Evolutionary conservation across 371 early-diverging fungal genomes (phyloP).

Genomic region (Mucor irregularis): DNA sequence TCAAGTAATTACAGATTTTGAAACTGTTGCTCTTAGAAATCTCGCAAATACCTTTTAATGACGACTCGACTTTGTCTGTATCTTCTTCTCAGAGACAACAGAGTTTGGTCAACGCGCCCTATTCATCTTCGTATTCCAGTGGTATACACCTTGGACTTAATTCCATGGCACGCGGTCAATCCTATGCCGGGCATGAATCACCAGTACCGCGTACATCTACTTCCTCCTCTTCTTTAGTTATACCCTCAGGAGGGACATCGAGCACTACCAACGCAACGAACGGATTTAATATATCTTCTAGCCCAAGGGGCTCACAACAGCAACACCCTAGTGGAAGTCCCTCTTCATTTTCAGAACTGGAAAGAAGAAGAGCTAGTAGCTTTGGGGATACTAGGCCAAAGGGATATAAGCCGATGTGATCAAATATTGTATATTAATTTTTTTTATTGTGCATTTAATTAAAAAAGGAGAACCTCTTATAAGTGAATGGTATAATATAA

Average conservation of each 20-base stretch:
- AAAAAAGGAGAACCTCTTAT: background rate
- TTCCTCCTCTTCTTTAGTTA: constrained; percentile 38
- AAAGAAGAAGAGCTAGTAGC: constrained; percentile 33
- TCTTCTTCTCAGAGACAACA: constrained; percentile 34
- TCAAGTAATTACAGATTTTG: background rate
- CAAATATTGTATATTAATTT: no score
- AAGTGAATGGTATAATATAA: no score
- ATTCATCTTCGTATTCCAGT: constrained; percentile 35
- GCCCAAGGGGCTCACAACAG: constrained; percentile 23
- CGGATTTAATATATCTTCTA: constrained; percentile 11
- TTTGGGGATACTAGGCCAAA: constrained; percentile 28
- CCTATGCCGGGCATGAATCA: constrained; percentile 37
- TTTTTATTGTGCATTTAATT: no score
- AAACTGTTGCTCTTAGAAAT: constrained; percentile 22
- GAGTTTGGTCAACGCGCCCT: constrained; percentile 28
- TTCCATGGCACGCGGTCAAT: constrained; percentile 36
- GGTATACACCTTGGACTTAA: constrained; percentile 21
- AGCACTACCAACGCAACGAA: background rate
- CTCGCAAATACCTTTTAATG: constrained; percentile 35
- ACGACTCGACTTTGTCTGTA: constrained; percentile 37
- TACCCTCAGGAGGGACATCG: constrained; percentile 17
- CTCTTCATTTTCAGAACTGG: constrained; percentile 27
- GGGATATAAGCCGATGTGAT: constrained; percentile 4
- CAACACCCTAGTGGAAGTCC: constrained; percentile 26
- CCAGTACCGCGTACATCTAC: constrained; percentile 50